A percentile compares a stretch with the other conserved stretches of the same genome.
Evolutionary conservation across 768 basidiomycete species (phyloP).

Genomic region (Mycena chlorophos): DNA sequence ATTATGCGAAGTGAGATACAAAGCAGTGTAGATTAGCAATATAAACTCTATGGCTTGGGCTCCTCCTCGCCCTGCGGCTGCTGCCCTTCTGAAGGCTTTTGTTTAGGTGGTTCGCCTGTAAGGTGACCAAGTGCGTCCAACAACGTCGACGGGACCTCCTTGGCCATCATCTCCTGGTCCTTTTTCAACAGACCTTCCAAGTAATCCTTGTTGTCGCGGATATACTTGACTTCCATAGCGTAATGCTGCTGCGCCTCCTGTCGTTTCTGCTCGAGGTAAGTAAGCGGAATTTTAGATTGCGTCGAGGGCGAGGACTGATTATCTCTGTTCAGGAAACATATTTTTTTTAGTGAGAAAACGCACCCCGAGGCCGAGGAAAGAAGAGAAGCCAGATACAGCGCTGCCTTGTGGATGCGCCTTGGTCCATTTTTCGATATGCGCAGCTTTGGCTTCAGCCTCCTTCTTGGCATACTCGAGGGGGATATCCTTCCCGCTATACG

Average conservation of each 20-base stretch:
- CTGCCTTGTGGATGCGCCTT: slow-evolving; percentile 37
- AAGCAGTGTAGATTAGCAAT: slow-evolving; percentile 20
- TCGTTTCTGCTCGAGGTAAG: slow-evolving; percentile 56
- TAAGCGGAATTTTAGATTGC: slow-evolving; percentile 39
- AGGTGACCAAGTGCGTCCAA: slow-evolving; percentile 47
- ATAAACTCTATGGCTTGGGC: slow-evolving; percentile 1
- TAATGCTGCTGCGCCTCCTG: slow-evolving; percentile 53
- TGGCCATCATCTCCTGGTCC: slow-evolving; percentile 44
- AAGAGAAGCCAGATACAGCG: slow-evolving; percentile 29
- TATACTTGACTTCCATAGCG: slow-evolving; percentile 50
- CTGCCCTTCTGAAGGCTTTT: slow-evolving; percentile 1
- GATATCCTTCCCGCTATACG: slow-evolving; percentile 87
- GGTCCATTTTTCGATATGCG: slow-evolving; percentile 83
- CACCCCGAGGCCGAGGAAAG: slow-evolving; percentile 43
- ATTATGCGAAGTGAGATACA: background rate
- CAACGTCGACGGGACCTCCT: slow-evolving; percentile 45
- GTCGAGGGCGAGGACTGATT: no score
- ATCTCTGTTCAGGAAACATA: no score
- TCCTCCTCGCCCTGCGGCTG: background rate
- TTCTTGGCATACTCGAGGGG: slow-evolving; percentile 85
- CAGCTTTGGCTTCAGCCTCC: slow-evolving; percentile 79
- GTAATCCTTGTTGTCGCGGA: slow-evolving; percentile 45
- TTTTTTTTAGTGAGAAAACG: slow-evolving; percentile 13
- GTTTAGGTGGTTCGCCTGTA: slow-evolving; percentile 9
- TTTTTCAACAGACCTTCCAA: slow-evolving; percentile 42